Percentiles rank a stretch among this genome's conserved stretches.
Conservation (phyloP, 2,329 filamentous ascomycete species). For the Pestalotiopsis sp. region DNA sequence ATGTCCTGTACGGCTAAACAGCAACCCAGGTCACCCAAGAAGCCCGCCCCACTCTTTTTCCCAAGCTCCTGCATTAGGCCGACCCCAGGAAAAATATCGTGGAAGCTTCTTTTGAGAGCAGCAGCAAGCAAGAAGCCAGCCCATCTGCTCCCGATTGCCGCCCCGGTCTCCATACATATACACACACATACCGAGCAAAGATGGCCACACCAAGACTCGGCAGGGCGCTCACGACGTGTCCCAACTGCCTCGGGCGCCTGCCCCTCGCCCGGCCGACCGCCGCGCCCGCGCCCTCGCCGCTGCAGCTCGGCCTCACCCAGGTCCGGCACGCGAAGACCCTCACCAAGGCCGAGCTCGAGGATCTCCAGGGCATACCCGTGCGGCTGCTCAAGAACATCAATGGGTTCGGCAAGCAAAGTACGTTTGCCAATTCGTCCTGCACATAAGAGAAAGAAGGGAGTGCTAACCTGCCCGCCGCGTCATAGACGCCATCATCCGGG, state of each 20-base stretch:
- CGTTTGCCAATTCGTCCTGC: neutral
- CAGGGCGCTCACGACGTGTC: constrained; percentile 30
- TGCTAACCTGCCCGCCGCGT: neutral
- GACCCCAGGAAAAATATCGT: neutral
- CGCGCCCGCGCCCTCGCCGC: constrained; percentile 20
- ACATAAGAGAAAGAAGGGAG: neutral
- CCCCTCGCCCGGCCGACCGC: constrained; percentile 19
- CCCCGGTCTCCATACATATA: too few species aligned
- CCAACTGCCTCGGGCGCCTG: constrained; percentile 35
- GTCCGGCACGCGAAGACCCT: constrained; percentile 30
- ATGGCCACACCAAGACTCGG: constrained; percentile 17
- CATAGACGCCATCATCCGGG: constrained; percentile 36
- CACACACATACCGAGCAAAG: neutral
- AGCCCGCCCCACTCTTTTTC: neutral
- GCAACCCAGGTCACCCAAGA: neutral
- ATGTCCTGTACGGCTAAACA: neutral
- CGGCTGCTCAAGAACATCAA: constrained; percentile 43
- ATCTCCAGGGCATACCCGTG: constrained; percentile 44
- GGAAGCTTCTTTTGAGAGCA: neutral
- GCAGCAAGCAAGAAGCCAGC: neutral
- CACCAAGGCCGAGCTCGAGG: constrained; percentile 36
- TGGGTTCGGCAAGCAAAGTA: constrained; percentile 42
- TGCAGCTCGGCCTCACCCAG: constrained; percentile 35
- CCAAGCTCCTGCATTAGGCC: neutral
- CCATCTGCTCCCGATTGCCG: neutral